phyloP scores from a whole-genome alignment of 768 basidiomycete species.

The Amanita pallidorosea region DNA sequence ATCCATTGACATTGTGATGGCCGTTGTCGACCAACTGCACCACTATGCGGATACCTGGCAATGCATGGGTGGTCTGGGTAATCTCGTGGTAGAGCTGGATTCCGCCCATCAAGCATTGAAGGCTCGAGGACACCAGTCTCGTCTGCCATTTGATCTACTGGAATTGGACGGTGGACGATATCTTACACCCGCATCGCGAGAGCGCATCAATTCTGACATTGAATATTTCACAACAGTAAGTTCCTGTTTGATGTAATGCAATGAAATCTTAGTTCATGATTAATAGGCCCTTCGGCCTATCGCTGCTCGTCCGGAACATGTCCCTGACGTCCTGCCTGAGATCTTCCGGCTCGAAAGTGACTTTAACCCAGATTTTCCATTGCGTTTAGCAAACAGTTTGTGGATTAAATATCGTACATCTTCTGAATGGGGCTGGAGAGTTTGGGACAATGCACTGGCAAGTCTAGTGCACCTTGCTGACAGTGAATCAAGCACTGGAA shows the following conservation, averaged over 20 bases:
- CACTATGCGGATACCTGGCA: slow-evolving; percentile 68
- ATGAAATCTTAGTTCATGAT: background rate
- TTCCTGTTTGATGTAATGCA: background rate
- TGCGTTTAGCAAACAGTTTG: slow-evolving; percentile 60
- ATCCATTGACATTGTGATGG: slow-evolving; percentile 41
- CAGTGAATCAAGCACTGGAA: slow-evolving; percentile 36
- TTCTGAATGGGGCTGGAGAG: slow-evolving; percentile 68
- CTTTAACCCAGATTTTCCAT: slow-evolving; percentile 47
- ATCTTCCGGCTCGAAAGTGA: slow-evolving; percentile 58
- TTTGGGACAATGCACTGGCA: slow-evolving; percentile 76
- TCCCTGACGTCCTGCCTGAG: slow-evolving; percentile 46
- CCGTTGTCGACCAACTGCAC: slow-evolving; percentile 62
- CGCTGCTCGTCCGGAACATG: slow-evolving; percentile 25
- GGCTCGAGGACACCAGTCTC: slow-evolving; percentile 52
- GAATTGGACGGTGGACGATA: slow-evolving; percentile 54
- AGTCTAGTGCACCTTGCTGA: slow-evolving; percentile 59
- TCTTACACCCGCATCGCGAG: slow-evolving; percentile 42
- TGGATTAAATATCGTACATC: slow-evolving; percentile 79
- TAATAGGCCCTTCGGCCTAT: slow-evolving; percentile 37
- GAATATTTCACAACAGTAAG: slow-evolving; percentile 51
- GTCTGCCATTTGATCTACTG: slow-evolving; percentile 48
- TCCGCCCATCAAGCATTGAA: slow-evolving; percentile 55
- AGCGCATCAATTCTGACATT: slow-evolving; percentile 52
- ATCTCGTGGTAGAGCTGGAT: slow-evolving; percentile 49
- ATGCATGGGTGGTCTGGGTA: slow-evolving; percentile 54